Evolutionary conservation across 2,329 filamentous ascomycete genomes (phyloP).

Genomic region (Trichoderma citrinoviride): DNA sequence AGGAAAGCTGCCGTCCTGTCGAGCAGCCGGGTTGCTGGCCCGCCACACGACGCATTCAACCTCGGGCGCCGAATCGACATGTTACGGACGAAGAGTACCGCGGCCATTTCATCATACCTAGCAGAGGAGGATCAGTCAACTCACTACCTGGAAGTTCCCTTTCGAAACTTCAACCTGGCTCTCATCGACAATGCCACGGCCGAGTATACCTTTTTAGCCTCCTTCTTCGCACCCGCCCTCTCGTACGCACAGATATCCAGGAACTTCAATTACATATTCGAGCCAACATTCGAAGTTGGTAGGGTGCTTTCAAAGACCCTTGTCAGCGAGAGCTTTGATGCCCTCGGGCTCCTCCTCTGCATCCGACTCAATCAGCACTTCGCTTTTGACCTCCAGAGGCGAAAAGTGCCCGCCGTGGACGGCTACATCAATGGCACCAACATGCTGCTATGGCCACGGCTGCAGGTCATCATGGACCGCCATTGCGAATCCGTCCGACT

Average conservation of each 20-base stretch:
- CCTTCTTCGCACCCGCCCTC: constrained; percentile 80
- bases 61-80: constrained; percentile 83
- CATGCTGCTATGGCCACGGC: constrained; percentile 94
- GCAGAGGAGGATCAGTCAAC: constrained; percentile 84
- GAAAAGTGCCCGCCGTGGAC: constrained; percentile 85
- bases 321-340: constrained; percentile 74
- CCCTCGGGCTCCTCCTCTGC: constrained; percentile 82
- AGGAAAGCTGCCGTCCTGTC: constrained; percentile 62
- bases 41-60: constrained; percentile 82
- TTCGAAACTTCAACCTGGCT: constrained; percentile 92
- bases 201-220: constrained; percentile 89
- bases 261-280: constrained; percentile 84
- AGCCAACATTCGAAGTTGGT: constrained; percentile 83
- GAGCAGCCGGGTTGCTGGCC: constrained; percentile 44
- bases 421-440: constrained; percentile 90
- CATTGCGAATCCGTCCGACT: constrained; percentile 83
- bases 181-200: constrained; percentile 90
- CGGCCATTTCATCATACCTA: constrained; percentile 80
- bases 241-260: constrained; percentile 75
- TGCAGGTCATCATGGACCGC: constrained; percentile 89
- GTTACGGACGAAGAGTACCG: constrained; percentile 68
- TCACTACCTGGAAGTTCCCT: constrained; percentile 87
- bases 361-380: constrained; percentile 91
- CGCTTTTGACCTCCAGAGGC: constrained; percentile 88
- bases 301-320: constrained; percentile 73